Evolutionary conservation across 1,284 basidiomycete species (phyloP).

Genomic region (Stereum hirsutum): DNA sequence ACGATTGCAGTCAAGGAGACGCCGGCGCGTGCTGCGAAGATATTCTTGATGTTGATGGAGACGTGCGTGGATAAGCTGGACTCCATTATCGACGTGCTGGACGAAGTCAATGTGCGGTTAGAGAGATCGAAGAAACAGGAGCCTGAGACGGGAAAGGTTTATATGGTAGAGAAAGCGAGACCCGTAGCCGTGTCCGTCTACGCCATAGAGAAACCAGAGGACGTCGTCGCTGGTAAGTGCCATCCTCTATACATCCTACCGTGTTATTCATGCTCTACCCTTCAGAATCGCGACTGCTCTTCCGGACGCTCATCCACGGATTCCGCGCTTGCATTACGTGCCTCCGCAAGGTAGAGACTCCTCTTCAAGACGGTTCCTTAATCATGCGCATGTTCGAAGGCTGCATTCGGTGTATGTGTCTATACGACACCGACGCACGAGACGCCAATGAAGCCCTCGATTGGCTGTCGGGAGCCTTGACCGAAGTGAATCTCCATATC

Average conservation of each 20-base stretch:
- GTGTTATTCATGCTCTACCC: conserved; percentile 3
- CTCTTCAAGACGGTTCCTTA: conserved; percentile 78
- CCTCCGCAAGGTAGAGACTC: conserved; percentile 74
- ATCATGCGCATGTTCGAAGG: conserved; percentile 86
- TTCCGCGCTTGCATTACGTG: conserved; percentile 79
- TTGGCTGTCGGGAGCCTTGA: conserved; percentile 70
- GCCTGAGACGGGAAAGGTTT: conserved; percentile 31
- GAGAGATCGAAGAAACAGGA: conserved; percentile 42
- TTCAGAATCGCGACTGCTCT: conserved; percentile 77
- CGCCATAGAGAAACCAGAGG: conserved; percentile 71
- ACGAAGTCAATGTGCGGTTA: conserved; percentile 40
- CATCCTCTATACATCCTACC: not conserved
- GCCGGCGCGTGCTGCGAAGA: conserved; percentile 52
- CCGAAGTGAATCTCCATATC: conserved; percentile 82
- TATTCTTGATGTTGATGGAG: conserved; percentile 74
- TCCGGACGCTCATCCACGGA: conserved; percentile 86
- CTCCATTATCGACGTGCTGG: conserved; percentile 65
- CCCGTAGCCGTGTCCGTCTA: conserved; percentile 70
- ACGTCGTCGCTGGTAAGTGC: conserved; percentile 55
- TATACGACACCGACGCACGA: conserved; percentile 78
- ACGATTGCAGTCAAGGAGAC: conserved; percentile 73
- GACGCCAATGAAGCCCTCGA: conserved; percentile 89
- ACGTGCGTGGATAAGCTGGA: conserved; percentile 84
- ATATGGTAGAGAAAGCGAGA: conserved; percentile 71
- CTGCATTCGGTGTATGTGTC: conserved; percentile 76